These are phyloP conservation scores for Syzygium oleosum DNA, from an alignment of 345 rosid species.

Conservation along the genomic window DNA sequence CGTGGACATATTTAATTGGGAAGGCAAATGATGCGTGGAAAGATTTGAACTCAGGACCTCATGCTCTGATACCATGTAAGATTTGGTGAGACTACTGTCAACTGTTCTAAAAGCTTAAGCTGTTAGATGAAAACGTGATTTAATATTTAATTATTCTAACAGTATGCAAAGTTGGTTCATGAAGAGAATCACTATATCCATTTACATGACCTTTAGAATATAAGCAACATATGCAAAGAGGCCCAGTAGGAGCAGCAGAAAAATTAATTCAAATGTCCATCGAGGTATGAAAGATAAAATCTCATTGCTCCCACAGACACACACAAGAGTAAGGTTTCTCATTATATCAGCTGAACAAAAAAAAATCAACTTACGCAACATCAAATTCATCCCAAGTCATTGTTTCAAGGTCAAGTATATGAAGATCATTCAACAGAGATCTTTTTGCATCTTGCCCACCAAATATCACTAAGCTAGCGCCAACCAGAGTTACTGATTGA, in stretches of 20 bases:
- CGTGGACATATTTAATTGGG: too few relatives aligned
- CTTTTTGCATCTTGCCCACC: constrained; percentile 97
- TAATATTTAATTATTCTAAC: too few relatives aligned
- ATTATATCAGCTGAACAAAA: background rate
- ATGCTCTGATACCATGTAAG: too few relatives aligned
- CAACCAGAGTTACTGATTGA: constrained; percentile 84
- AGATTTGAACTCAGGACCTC: too few relatives aligned
- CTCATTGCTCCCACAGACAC: background rate
- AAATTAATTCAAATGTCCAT: background rate
- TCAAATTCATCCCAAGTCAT: constrained; percentile 99
- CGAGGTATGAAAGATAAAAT: background rate
- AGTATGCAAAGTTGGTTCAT: background rate
- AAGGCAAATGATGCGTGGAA: too few relatives aligned
- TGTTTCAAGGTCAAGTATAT: constrained; percentile 92
- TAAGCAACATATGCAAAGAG: background rate
- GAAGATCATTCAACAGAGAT: constrained; percentile 86
- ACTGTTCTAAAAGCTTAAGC: too few relatives aligned
- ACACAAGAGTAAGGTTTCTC: background rate
- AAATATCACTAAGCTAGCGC: constrained; percentile 81
- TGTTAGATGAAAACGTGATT: too few relatives aligned
- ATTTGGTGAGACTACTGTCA: too few relatives aligned
- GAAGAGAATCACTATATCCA: background rate
- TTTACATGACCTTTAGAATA: background rate
- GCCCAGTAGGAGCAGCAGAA: background rate
- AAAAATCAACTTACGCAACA: constrained; percentile 54